These are phyloP conservation scores for Urtica urens DNA, from an alignment of 306 rosid genomes.

Conservation along the genomic window DNA sequence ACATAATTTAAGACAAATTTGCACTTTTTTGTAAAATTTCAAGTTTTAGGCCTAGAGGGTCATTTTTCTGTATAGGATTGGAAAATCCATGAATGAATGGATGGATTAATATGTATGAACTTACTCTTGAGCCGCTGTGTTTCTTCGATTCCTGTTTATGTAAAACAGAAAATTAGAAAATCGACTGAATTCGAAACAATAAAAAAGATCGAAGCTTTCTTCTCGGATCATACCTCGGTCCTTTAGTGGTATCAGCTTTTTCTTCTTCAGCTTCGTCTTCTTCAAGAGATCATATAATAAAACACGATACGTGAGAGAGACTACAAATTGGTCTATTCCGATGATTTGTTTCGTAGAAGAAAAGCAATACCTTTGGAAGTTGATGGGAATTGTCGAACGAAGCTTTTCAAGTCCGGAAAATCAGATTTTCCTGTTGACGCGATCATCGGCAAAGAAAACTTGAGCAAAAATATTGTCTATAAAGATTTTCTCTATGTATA, in stretches of 20 bases:
- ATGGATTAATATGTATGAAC: neutral
- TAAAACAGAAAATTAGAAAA: too few relatives aligned
- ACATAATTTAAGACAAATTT: neutral
- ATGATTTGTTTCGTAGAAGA: neutral
- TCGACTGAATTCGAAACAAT: neutral
- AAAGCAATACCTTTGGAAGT: constrained; percentile 51
- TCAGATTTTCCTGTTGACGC: constrained; percentile 44
- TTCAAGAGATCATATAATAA: constrained; percentile 7
- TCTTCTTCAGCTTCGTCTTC: constrained; percentile 45
- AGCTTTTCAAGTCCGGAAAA: constrained; percentile 80
- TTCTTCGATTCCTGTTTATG: too few relatives aligned
- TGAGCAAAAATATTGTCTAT: too few relatives aligned
- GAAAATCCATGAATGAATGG: too few relatives aligned
- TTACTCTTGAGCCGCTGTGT: neutral
- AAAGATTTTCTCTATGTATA: too few relatives aligned
- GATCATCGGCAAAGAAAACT: too few relatives aligned
- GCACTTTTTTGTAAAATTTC: too few relatives aligned
- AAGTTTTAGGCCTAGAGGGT: too few relatives aligned
- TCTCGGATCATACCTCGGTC: constrained; percentile 35
- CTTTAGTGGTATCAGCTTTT: constrained; percentile 22
- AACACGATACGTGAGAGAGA: neutral
- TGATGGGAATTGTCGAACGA: constrained; percentile 59
- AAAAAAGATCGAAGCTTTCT: neutral
- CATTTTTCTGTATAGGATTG: too few relatives aligned
- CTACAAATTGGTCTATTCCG: neutral